Evolutionary conservation across 2,329 filamentous ascomycete genomes (phyloP).

Genomic region (Aureobasidium namibiae): DNA sequence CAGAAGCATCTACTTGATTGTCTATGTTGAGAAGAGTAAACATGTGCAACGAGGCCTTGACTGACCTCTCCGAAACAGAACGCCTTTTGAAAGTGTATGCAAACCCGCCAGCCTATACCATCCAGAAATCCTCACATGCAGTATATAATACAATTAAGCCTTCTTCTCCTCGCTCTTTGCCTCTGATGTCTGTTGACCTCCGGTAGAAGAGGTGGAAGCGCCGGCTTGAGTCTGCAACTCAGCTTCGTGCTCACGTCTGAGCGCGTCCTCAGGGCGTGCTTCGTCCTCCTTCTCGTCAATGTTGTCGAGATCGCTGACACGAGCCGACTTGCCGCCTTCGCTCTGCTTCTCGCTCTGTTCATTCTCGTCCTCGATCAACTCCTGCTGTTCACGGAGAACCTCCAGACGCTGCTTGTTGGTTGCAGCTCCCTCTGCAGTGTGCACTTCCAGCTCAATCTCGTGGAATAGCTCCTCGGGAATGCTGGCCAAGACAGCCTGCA

Average conservation of each 20-base stretch:
- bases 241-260: slow-evolving; percentile 20
- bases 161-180: slow-evolving; percentile 8
- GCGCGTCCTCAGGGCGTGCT: slow-evolving; percentile 21
- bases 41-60: neutral
- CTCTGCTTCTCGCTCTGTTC: slow-evolving; percentile 79
- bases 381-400: slow-evolving; percentile 96
- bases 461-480: slow-evolving; percentile 99
- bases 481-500: slow-evolving; percentile 83
- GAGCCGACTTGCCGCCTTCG: slow-evolving; percentile 48
- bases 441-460: slow-evolving; percentile 97
- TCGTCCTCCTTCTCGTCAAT: slow-evolving; percentile 88
- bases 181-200: neutral
- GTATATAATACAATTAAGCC: neutral
- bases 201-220: neutral
- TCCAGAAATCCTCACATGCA: slow-evolving; percentile 1
- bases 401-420: slow-evolving; percentile 99
- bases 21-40: slow-evolving; percentile 5
- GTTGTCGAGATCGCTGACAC: slow-evolving; percentile 68
- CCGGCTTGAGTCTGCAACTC: slow-evolving; percentile 16
- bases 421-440: slow-evolving; percentile 90
- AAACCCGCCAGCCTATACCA: neutral
- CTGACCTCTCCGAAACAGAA: neutral
- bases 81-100: slow-evolving; percentile 3
- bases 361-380: slow-evolving; percentile 94
- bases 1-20: neutral